phyloP scores from a whole-genome alignment of 352 stramenopile species.

The Phytophthora litchii region DNA sequence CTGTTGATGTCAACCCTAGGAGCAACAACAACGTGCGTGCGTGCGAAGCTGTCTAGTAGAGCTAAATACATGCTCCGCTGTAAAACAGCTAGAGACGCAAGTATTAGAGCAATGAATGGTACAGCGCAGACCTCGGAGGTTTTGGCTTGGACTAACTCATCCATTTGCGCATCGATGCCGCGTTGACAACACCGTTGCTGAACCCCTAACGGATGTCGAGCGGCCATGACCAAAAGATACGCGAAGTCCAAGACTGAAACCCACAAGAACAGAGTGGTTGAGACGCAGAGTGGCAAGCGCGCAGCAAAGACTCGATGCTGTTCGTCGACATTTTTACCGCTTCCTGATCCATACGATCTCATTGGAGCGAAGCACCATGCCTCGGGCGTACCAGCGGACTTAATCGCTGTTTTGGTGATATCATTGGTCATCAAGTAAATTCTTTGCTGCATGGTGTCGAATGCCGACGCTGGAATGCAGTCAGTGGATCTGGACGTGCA shows the following conservation, averaged over 20 bases:
- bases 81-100: constrained; percentile 6
- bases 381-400: constrained; percentile 9
- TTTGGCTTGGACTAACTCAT: constrained; percentile 1
- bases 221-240: neutral
- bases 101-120: constrained; percentile 11
- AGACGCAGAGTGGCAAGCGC: constrained; percentile 2
- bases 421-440: neutral
- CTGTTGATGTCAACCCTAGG: neutral
- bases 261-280: neutral
- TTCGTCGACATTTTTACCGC: neutral
- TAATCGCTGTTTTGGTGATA: neutral
- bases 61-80: constrained; percentile 16
- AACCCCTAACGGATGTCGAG: constrained; percentile 1
- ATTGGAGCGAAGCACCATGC: constrained; percentile 29
- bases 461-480: neutral
- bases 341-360: constrained; percentile 1
- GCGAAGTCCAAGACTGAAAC: constrained; percentile 7
- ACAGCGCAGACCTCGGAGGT: neutral
- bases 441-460: neutral
- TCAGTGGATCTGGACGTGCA: neutral
- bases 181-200: too few relatives aligned
- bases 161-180: constrained; percentile 9
- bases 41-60: constrained; percentile 2
- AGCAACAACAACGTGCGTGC: neutral
- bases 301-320: constrained; percentile 12